Conservation (phyloP, 495 filamentous ascomycete species). For the Talaromyces stipitatus region DNA sequence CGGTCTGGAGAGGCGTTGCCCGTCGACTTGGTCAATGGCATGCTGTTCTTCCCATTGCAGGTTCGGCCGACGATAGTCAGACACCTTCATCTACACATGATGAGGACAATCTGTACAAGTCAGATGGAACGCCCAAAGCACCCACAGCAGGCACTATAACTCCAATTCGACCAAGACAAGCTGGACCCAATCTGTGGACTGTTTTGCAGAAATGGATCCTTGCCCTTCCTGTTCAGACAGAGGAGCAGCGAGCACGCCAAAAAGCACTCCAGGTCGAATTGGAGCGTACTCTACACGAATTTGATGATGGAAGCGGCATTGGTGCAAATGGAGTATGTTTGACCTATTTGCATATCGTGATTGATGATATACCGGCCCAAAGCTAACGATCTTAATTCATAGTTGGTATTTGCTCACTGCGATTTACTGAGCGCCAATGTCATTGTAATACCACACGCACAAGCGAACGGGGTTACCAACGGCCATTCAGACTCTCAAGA, state of each 20-base stretch:
- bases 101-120: background rate
- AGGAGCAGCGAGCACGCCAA: conserved; percentile 57
- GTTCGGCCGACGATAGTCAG: background rate
- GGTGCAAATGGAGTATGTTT: conserved; percentile 60
- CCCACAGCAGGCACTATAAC: conserved; percentile 33
- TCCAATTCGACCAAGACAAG: conserved; percentile 51
- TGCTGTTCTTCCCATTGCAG: conserved; percentile 51
- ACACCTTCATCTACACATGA: background rate
- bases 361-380: background rate
- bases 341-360: background rate
- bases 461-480: conserved; percentile 22
- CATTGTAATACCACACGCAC: conserved; percentile 61
- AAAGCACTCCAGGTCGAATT: conserved; percentile 68
- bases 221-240: conserved; percentile 67
- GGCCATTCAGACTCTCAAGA: conserved; percentile 19
- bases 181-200: conserved; percentile 79
- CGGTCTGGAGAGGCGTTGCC: conserved; percentile 77
- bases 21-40: conserved; percentile 87
- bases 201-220: conserved; percentile 93
- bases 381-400: conserved; percentile 2
- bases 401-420: conserved; percentile 91
- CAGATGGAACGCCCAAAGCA: background rate
- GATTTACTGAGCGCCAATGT: conserved; percentile 94
- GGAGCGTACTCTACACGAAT: conserved; percentile 53
- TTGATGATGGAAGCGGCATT: conserved; percentile 67